Evolutionary conservation across 176 grass and related monocot species (phyloP).

Genomic region (Hordeum marinum): DNA sequence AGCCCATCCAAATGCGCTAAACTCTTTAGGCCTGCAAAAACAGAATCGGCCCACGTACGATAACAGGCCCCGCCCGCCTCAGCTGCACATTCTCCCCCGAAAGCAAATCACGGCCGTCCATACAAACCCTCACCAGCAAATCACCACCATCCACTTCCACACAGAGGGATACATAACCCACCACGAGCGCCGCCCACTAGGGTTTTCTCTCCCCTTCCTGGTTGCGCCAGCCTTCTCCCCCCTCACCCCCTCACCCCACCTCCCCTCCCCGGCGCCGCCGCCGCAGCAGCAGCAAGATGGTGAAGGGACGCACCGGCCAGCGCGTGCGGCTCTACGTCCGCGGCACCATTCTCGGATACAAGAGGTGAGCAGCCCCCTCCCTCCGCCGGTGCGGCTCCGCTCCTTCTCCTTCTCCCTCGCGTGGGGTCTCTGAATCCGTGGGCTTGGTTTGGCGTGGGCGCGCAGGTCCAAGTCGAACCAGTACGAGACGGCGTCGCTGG

Average conservation of each 20-base stretch:
- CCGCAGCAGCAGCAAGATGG: conserved; percentile 32
- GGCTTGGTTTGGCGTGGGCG: not conserved
- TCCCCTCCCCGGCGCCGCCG: conserved; percentile 16
- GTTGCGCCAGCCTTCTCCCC: not conserved
- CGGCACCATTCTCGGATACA: conserved; percentile 80
- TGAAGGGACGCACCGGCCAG: conserved; percentile 54
- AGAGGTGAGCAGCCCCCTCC: conserved; percentile 37
- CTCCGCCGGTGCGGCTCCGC: not conserved
- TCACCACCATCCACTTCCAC: not conserved
- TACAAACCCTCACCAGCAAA: not conserved
- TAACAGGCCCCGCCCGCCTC: not conserved
- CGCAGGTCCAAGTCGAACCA: conserved; percentile 79
- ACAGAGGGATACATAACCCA: not conserved
- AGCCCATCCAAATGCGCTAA: not conserved
- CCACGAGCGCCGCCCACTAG: not conserved
- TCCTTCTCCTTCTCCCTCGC: not conserved
- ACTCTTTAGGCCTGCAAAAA: not conserved
- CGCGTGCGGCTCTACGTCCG: conserved; percentile 67
- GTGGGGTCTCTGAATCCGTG: not conserved
- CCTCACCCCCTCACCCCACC: not conserved
- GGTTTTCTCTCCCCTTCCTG: conserved; percentile 14
- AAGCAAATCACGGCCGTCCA: not conserved
- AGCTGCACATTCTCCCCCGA: too few relatives aligned
- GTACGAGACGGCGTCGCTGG: conserved; percentile 69
- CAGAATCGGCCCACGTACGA: not conserved